Percentiles rank a stretch among this genome's conserved stretches.
phyloP scores from a whole-genome alignment of 2,329 filamentous ascomycete genomes.

The Diaporthe nobilis region DNA sequence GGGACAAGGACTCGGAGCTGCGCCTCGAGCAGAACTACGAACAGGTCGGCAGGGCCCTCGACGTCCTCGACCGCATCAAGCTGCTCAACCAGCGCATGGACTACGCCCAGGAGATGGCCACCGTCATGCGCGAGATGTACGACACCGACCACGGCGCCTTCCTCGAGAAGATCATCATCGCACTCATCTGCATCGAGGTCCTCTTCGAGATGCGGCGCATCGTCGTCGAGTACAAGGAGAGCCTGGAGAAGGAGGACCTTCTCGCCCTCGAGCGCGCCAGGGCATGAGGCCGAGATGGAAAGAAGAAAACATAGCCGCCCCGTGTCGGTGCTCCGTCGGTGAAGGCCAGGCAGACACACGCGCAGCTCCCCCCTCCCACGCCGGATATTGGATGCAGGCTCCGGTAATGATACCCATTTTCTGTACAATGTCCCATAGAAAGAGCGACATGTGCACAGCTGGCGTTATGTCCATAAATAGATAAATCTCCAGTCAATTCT shows the following conservation, averaged over 20 bases:
- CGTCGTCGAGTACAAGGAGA: slow-evolving; percentile 71
- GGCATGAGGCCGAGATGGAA: slow-evolving; percentile 1
- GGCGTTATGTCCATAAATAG: slow-evolving; percentile 2
- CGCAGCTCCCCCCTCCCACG: neutral
- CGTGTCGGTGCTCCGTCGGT: neutral
- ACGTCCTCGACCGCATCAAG: slow-evolving; percentile 92
- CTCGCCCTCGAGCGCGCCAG: slow-evolving; percentile 16
- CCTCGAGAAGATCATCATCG: slow-evolving; percentile 96
- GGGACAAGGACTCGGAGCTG: slow-evolving; percentile 91
- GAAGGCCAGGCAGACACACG: neutral
- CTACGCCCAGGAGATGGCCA: slow-evolving; percentile 95
- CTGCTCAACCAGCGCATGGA: slow-evolving; percentile 97
- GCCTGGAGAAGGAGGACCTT: slow-evolving; percentile 34
- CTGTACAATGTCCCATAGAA: slow-evolving; percentile 1
- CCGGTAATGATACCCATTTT: slow-evolving; percentile 4
- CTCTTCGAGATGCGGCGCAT: slow-evolving; percentile 85
- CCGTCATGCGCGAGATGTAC: slow-evolving; percentile 86
- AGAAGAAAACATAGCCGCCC: neutral
- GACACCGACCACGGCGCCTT: slow-evolving; percentile 91
- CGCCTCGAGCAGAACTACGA: slow-evolving; percentile 96
- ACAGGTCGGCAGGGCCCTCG: slow-evolving; percentile 88
- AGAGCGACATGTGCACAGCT: neutral
- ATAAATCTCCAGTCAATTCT: slow-evolving; percentile 6
- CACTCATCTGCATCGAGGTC: slow-evolving; percentile 93
- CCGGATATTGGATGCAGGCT: neutral